These are phyloP conservation scores for Geranium brycei DNA, from an alignment of 345 rosid species.

Conservation along the genomic window DNA sequence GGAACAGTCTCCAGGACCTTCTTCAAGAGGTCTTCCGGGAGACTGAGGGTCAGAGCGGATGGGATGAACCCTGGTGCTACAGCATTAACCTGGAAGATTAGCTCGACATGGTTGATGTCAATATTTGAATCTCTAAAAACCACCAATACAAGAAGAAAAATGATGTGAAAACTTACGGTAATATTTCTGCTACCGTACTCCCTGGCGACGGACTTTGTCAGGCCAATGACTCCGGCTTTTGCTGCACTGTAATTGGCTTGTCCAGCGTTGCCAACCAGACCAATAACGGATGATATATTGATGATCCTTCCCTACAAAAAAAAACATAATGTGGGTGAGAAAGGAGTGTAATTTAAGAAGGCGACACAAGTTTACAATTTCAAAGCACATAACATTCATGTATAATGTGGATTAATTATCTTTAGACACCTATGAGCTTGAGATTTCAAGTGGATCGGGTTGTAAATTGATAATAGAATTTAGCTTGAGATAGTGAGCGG, in stretches of 20 bases:
- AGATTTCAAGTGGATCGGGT: no score
- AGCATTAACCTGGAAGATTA: constrained; percentile 56
- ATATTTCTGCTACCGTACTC: constrained; percentile 89
- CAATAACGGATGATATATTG: constrained; percentile 86
- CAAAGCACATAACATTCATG: no score
- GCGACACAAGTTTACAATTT: no score
- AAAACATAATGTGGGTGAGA: neutral
- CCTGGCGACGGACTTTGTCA: constrained; percentile 80
- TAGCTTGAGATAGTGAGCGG: no score
- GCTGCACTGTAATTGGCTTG: constrained; percentile 99
- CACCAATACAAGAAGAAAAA: constrained; percentile 14
- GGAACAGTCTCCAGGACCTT: constrained; percentile 77
- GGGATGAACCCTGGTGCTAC: constrained; percentile 93
- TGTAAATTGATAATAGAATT: no score
- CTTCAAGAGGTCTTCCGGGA: constrained; percentile 80
- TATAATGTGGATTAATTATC: no score
- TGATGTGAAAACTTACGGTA: constrained; percentile 31
- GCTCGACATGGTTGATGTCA: neutral
- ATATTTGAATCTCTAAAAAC: neutral
- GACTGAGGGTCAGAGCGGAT: constrained; percentile 86
- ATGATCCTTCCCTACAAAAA: constrained; percentile 64
- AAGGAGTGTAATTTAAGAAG: no score
- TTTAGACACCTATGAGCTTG: no score
- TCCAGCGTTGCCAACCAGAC: constrained; percentile 79
- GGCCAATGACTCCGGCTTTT: constrained; percentile 91